A percentile compares a stretch with the other conserved stretches of the same genome.
phyloP scores from a whole-genome alignment of 2,329 filamentous ascomycete genomes.

The Polychaeton citri region DNA sequence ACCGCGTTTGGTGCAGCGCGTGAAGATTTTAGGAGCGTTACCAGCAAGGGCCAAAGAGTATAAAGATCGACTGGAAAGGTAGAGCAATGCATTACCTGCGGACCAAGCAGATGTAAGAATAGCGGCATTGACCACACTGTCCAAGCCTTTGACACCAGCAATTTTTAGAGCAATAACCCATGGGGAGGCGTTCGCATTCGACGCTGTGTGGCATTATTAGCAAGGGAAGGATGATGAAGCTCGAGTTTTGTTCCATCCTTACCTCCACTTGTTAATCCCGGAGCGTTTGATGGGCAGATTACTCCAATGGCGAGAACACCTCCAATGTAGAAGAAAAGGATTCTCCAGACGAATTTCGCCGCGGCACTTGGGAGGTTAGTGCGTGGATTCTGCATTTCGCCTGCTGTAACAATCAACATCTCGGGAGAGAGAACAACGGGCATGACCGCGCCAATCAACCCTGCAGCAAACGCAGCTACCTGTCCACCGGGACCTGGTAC shows the following conservation, averaged over 20 bases:
- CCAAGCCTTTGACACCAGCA: slow-evolving; percentile 45
- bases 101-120: slow-evolving; percentile 53
- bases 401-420: slow-evolving; percentile 22
- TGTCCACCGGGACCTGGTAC: slow-evolving; percentile 19
- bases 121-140: slow-evolving; percentile 55
- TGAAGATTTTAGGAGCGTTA: slow-evolving; percentile 45
- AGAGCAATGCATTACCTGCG: slow-evolving; percentile 42
- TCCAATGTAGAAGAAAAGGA: background rate
- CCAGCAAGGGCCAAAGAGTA: slow-evolving; percentile 46
- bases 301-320: background rate
- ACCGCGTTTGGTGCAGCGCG: slow-evolving; percentile 29
- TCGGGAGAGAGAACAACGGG: slow-evolving; percentile 33
- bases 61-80: slow-evolving; percentile 38
- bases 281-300: background rate
- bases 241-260: slow-evolving; percentile 3
- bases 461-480: slow-evolving; percentile 27
- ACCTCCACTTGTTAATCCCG: slow-evolving; percentile 1
- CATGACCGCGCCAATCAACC: slow-evolving; percentile 19
- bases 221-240: no score
- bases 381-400: slow-evolving; percentile 14
- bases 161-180: slow-evolving; percentile 48
- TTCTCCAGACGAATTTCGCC: slow-evolving; percentile 30
- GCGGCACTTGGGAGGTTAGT: slow-evolving; percentile 32
- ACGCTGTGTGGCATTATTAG: no score
- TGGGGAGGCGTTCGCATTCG: slow-evolving; percentile 31